Base-by-base conservation (phyloP, 129 eudicot species). In the Dittrichia graveolens region DNA sequence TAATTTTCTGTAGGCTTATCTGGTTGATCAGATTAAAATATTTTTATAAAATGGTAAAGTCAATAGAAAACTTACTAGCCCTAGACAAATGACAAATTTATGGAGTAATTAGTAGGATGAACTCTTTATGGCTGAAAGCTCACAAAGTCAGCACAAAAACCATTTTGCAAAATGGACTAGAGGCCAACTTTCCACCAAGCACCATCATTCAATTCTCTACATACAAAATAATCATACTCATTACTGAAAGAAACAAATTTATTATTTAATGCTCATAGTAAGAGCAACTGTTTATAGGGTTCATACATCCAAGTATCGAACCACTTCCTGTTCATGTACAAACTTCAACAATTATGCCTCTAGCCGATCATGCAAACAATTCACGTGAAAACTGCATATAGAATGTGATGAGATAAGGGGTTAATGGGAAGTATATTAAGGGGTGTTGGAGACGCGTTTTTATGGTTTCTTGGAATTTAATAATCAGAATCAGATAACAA, bases 191-290 rank as follows among this genome's bases (percentile, higher is more conserved):
- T 35, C 60, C 59, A 12, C 44, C 44, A 31, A 68, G 43, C 38
- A 10, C 9, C 14, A 47, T 38, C 63, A 11, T 53, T 24, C 31
- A 24, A 24, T 24, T 38, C 9, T 61, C 8, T 64, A 43, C 8
- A 41, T 16, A 16, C 38, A 16, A 19, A 8, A 24, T 24, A 0
- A 24, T 24, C n/a, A n/a, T n/a, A n/a, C n/a, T n/a, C n/a, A n/a
- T n/a, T n/a, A 69, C 63, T 16, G 5, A 4, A 37, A 38, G 49
- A 19, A 65, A 49, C 35, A 52, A 11, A 39, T 69, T 38, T 13
- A 50, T 69, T 55, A 52, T 52, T 39, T 35, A 43, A 55, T 41
- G 75, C 75, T 54, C 65, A 41, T 70, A 41, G 41, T 39, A 5
- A 16, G 56, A 71, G 55, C 45, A 53, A 52, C 53, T 69, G 39